Evolutionary conservation across 371 early-diverging fungal genomes (phyloP).

Genomic region (Smittium culicis): DNA sequence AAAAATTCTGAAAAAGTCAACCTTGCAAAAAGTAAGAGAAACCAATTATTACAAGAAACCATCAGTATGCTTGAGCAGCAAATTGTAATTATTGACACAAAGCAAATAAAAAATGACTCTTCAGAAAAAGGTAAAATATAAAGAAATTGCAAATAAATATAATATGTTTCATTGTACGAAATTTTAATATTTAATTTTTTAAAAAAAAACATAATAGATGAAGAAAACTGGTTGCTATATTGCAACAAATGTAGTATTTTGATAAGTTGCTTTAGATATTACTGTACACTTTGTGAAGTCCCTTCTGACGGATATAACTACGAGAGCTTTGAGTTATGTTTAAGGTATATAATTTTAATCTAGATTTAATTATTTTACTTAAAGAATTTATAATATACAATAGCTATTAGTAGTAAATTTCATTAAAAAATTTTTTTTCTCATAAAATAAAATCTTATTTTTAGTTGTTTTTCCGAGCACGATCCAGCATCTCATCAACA

Average conservation of each 20-base stretch:
- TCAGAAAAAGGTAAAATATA: background rate
- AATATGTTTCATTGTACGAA: background rate
- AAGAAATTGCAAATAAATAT: background rate
- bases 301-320: slow-evolving; percentile 44
- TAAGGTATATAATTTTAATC: slow-evolving; percentile 17
- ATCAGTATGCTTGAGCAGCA: slow-evolving; percentile 10
- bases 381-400: no score
- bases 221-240: slow-evolving; percentile 38
- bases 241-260: slow-evolving; percentile 46
- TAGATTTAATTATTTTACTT: no score
- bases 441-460: no score
- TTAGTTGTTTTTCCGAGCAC: slow-evolving; percentile 51
- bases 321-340: slow-evolving; percentile 56
- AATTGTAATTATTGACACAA: slow-evolving; percentile 6
- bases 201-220: slow-evolving; percentile 14
- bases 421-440: no score
- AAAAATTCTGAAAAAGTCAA: background rate
- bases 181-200: no score
- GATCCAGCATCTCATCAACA: slow-evolving; percentile 66
- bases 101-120: background rate
- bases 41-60: background rate
- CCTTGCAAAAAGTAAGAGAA: background rate
- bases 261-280: slow-evolving; percentile 53
- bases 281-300: slow-evolving; percentile 69
- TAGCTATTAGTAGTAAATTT: no score